Conservation (phyloP, 2,329 filamentous ascomycete species). For the Sphaceloma murrayae region DNA sequence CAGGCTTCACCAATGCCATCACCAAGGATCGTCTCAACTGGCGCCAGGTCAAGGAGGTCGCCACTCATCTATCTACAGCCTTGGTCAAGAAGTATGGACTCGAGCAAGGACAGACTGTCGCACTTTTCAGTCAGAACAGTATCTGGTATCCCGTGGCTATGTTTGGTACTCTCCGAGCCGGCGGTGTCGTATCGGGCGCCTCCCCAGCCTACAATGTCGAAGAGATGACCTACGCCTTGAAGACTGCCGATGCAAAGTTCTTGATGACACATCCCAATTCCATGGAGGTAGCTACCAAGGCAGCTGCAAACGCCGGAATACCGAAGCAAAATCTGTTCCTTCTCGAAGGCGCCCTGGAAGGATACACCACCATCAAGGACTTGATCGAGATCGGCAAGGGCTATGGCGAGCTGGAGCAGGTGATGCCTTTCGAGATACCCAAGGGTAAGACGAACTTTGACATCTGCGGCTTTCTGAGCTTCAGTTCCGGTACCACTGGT, state of each 20-base stretch:
- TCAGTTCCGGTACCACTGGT: conserved; percentile 43
- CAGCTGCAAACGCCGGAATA: conserved; percentile 47
- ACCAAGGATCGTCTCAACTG: conserved; percentile 52
- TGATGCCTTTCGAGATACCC: conserved; percentile 41
- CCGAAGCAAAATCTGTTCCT: conserved; percentile 45
- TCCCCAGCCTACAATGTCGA: conserved; percentile 58
- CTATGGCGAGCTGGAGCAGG: conserved; percentile 37
- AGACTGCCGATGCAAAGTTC: conserved; percentile 48
- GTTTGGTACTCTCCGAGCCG: conserved; percentile 44
- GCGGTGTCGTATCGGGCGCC: conserved; percentile 51
- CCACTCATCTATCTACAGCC: conserved; percentile 52
- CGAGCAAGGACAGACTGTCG: conserved; percentile 46
- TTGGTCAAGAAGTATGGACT: conserved; percentile 49
- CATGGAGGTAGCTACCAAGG: conserved; percentile 46
- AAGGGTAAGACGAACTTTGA: conserved; percentile 48
- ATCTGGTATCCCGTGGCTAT: conserved; percentile 57
- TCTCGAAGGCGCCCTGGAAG: conserved; percentile 45
- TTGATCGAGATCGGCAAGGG: conserved; percentile 36
- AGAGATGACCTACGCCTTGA: conserved; percentile 57
- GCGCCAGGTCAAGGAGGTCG: conserved; percentile 47
- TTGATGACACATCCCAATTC: conserved; percentile 48
- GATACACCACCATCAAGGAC: conserved; percentile 41
- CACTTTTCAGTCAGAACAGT: conserved; percentile 54
- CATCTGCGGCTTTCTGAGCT: conserved; percentile 45
- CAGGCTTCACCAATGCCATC: conserved; percentile 48